A percentile compares a stretch with the other conserved stretches of the same genome.
phyloP scores from a whole-genome alignment of 2,329 filamentous ascomycete species.

The Verticillium zaregamsianum region DNA sequence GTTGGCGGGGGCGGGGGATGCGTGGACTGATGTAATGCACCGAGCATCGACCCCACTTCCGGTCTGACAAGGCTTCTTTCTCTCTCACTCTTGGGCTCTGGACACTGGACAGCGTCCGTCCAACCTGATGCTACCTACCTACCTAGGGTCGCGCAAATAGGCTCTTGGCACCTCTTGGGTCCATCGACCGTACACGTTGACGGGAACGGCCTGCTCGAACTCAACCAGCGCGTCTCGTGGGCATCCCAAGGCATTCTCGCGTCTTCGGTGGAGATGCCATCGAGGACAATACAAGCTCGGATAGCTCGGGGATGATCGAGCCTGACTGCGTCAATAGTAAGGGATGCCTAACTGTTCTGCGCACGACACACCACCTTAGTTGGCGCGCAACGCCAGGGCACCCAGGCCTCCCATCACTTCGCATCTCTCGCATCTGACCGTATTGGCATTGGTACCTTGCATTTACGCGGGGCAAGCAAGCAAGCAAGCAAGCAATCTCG shows the following conservation, averaged over 20 bases:
- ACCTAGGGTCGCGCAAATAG: too few relatives aligned
- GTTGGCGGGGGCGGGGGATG: slow-evolving; percentile 1
- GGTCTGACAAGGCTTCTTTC: neutral
- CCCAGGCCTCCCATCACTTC: neutral
- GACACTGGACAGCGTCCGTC: too few relatives aligned
- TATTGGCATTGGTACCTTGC: neutral
- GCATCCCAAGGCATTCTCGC: neutral
- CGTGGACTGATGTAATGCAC: slow-evolving; percentile 1
- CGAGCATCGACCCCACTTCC: neutral
- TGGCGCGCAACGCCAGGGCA: neutral
- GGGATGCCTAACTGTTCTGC: too few relatives aligned
- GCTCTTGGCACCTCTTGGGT: too few relatives aligned
- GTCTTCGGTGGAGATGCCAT: neutral
- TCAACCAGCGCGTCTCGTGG: neutral
- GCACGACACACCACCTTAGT: too few relatives aligned
- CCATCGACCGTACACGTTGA: too few relatives aligned
- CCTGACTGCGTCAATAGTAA: neutral
- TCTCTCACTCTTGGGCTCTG: too few relatives aligned
- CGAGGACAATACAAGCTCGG: neutral
- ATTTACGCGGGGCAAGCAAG: neutral
- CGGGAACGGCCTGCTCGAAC: neutral
- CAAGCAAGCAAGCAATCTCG: neutral
- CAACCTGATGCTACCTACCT: too few relatives aligned
- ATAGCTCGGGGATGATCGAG: neutral
- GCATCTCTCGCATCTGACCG: neutral